Evolutionary conservation across 768 basidiomycete genomes (phyloP).

Genomic region (Lactarius tabidus): DNA sequence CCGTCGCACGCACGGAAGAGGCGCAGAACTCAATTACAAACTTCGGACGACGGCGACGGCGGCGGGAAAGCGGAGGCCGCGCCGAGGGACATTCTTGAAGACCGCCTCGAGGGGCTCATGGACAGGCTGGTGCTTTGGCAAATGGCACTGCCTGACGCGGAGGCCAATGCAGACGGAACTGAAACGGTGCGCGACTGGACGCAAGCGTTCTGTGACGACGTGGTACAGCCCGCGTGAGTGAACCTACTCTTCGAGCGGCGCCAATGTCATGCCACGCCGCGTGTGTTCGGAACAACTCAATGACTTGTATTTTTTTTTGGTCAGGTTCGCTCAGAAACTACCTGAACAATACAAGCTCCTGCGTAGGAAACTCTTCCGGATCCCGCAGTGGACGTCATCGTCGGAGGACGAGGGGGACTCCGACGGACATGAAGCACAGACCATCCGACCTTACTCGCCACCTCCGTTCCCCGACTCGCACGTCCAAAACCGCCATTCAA

Average conservation of each 20-base stretch:
- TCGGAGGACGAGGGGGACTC: conserved; percentile 7
- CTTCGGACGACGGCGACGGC: conserved; percentile 21
- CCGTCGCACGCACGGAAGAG: conserved; percentile 18
- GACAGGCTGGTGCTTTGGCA: conserved; percentile 76
- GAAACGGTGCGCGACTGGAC: conserved; percentile 55
- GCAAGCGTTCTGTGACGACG: conserved; percentile 62
- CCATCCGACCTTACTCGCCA: not conserved
- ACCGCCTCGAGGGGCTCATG: conserved; percentile 69
- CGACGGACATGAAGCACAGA: not conserved
- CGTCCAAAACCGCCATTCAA: not conserved
- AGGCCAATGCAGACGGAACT: conserved; percentile 24
- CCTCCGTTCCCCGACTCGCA: not conserved
- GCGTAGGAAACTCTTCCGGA: conserved; percentile 25
- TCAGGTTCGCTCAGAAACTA: conserved; percentile 6
- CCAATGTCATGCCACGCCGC: not conserved
- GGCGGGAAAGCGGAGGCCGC: conserved; percentile 5
- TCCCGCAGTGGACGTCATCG: conserved; percentile 20
- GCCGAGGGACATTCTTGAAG: conserved; percentile 35
- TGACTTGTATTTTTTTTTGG: not conserved
- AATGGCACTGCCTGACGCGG: conserved; percentile 42
- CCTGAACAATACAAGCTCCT: conserved; percentile 26
- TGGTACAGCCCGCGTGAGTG: conserved; percentile 62
- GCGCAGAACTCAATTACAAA: conserved; percentile 26
- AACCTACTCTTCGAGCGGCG: not conserved
- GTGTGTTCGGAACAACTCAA: not conserved